phyloP scores from a whole-genome alignment of 2,329 filamentous ascomycete species.

The Hypoxylon sp. region DNA sequence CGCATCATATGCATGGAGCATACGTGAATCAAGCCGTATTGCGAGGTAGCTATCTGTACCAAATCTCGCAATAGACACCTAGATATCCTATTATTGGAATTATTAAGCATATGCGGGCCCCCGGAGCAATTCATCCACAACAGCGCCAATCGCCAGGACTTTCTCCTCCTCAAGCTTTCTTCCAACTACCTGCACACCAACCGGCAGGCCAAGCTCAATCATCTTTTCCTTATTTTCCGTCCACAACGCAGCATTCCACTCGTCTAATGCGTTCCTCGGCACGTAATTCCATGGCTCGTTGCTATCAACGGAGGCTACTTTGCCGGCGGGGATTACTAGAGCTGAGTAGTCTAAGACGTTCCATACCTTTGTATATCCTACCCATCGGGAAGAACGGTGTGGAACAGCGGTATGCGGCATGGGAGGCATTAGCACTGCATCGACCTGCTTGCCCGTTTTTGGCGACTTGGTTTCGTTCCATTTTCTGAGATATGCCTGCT shows the following conservation, averaged over 20 bases:
- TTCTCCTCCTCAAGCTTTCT: slow-evolving; percentile 69
- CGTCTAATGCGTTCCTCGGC: slow-evolving; percentile 65
- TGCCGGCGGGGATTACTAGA: slow-evolving; percentile 68
- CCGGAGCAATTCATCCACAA: slow-evolving; percentile 54
- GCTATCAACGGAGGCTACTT: slow-evolving; percentile 60
- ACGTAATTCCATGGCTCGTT: slow-evolving; percentile 56
- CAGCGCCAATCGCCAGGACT: slow-evolving; percentile 61
- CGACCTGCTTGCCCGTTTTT: slow-evolving; percentile 62
- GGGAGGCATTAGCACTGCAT: slow-evolving; percentile 70
- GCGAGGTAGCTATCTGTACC: no score
- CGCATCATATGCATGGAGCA: no score
- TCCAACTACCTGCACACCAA: slow-evolving; percentile 68
- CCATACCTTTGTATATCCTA: slow-evolving; percentile 74
- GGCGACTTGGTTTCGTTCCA: slow-evolving; percentile 66
- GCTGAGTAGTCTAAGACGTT: slow-evolving; percentile 75
- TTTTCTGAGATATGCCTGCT: slow-evolving; percentile 71
- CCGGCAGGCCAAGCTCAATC: slow-evolving; percentile 58
- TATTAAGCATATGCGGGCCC: background rate
- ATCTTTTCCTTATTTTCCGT: slow-evolving; percentile 58
- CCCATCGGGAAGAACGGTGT: slow-evolving; percentile 59
- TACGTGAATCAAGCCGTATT: no score
- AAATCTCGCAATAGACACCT: no score
- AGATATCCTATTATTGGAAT: background rate
- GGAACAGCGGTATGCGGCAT: slow-evolving; percentile 73
- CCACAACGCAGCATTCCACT: slow-evolving; percentile 67